phyloP scores from a whole-genome alignment of 169 alveolate species.

The Cryptosporidium baileyi region DNA sequence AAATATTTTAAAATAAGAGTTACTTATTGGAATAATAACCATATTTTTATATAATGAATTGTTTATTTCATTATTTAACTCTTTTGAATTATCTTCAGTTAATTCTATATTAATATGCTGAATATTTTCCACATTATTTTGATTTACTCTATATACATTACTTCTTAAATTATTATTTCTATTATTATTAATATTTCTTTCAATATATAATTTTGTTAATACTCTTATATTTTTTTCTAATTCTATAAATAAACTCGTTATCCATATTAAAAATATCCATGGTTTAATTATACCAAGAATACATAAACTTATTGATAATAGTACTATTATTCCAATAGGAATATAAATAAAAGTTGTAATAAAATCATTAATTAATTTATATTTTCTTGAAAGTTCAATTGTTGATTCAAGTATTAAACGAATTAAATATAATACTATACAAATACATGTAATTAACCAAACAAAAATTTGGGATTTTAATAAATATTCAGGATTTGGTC shows the following conservation, averaged over 20 bases:
- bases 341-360: conserved; percentile 28
- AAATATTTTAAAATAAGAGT: conserved; percentile 37
- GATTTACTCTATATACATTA: background rate
- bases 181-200: background rate
- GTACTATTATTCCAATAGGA: conserved; percentile 13
- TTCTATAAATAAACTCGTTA: conserved; percentile 12
- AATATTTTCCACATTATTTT: background rate
- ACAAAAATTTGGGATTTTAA: background rate
- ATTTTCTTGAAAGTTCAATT: background rate
- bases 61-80: background rate
- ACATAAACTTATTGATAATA: conserved; percentile 24
- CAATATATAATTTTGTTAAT: background rate
- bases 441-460: conserved; percentile 21
- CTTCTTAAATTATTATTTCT: background rate
- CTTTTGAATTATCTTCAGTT: background rate
- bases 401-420: background rate
- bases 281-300: conserved; percentile 61
- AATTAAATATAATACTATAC: conserved; percentile 21
- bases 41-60: background rate
- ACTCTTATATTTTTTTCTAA: conserved; percentile 40
- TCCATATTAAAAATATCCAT: conserved; percentile 55
- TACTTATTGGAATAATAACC: conserved; percentile 42
- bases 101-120: background rate
- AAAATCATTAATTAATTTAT: conserved; percentile 27
- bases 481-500: conserved; percentile 39